phyloP scores from a whole-genome alignment of 2,329 filamentous ascomycete species.

The Ophiocordyceps camponoti-saundersi region DNA sequence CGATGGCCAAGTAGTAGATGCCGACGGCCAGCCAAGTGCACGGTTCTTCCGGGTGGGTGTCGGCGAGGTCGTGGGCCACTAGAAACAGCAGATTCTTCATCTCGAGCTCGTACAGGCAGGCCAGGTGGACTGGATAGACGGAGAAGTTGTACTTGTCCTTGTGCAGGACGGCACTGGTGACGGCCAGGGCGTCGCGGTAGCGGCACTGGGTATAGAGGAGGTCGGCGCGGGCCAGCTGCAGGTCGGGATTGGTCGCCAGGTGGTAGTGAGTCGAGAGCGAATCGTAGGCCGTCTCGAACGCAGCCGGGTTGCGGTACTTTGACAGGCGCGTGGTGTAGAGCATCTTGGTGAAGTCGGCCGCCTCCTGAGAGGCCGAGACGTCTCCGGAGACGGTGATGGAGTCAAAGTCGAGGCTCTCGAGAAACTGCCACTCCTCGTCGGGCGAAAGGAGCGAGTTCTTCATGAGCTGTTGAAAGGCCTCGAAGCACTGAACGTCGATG shows the following conservation, averaged over 20 bases:
- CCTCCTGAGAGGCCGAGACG: constrained; percentile 58
- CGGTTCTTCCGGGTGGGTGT: constrained; percentile 79
- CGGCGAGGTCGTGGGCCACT: constrained; percentile 80
- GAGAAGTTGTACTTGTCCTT: constrained; percentile 79
- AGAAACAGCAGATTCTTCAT: constrained; percentile 82
- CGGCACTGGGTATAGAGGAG: constrained; percentile 88
- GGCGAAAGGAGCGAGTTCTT: constrained; percentile 85
- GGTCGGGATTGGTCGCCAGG: constrained; percentile 70
- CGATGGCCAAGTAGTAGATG: constrained; percentile 81
- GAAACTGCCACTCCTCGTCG: constrained; percentile 76
- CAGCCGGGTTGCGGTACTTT: constrained; percentile 77
- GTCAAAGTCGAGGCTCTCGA: constrained; percentile 82
- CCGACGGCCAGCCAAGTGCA: constrained; percentile 90
- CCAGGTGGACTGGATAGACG: constrained; percentile 80
- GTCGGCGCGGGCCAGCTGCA: constrained; percentile 78
- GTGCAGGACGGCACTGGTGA: constrained; percentile 70
- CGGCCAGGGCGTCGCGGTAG: constrained; percentile 69
- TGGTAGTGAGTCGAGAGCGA: constrained; percentile 89
- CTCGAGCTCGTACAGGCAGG: constrained; percentile 74
- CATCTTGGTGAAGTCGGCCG: constrained; percentile 85
- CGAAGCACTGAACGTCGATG: constrained; percentile 95
- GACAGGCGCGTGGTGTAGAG: constrained; percentile 90
- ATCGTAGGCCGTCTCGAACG: constrained; percentile 74
- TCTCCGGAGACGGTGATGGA: constrained; percentile 52
- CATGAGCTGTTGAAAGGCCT: constrained; percentile 96